phyloP scores from a whole-genome alignment of 768 basidiomycete species.

The Lenzites betulinus region DNA sequence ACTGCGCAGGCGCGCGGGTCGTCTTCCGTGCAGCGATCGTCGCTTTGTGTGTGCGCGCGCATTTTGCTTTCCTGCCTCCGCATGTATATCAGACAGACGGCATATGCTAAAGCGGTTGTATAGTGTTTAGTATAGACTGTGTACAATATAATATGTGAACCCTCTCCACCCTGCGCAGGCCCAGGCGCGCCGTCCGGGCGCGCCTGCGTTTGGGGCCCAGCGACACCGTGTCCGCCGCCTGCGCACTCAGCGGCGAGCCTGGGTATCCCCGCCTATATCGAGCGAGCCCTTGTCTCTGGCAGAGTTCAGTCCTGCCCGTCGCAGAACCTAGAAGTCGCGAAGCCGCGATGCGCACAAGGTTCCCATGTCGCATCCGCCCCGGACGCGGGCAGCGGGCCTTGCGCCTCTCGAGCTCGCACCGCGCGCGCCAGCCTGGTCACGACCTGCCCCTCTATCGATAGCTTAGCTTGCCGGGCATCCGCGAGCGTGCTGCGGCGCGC shows the following conservation, averaged over 20 bases:
- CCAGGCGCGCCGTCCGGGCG: neutral
- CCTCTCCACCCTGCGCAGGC: neutral
- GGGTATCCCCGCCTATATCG: slow-evolving; percentile 21
- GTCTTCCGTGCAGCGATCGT: slow-evolving; percentile 5
- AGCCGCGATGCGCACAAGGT: slow-evolving; percentile 14
- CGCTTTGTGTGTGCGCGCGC: neutral
- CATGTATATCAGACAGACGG: slow-evolving; percentile 8
- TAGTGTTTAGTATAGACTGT: neutral
- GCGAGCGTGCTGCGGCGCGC: neutral
- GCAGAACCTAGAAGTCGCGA: slow-evolving; percentile 8
- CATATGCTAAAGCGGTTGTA: slow-evolving; percentile 11
- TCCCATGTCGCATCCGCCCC: neutral
- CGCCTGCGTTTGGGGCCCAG: slow-evolving; percentile 1
- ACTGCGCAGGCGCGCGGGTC: too few species aligned
- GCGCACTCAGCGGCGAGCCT: slow-evolving; percentile 17
- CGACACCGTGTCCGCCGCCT: slow-evolving; percentile 11
- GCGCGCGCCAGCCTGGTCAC: too few species aligned
- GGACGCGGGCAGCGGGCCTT: slow-evolving; percentile 1
- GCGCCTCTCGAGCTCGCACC: neutral
- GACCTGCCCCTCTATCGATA: neutral
- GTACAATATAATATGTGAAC: slow-evolving; percentile 13
- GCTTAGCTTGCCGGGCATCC: neutral
- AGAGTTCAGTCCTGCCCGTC: slow-evolving; percentile 4
- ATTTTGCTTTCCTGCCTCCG: neutral
- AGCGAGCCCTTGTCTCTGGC: slow-evolving; percentile 17